phyloP scores from a whole-genome alignment of 2,329 filamentous ascomycete species.

The Hypoxylon sp. region DNA sequence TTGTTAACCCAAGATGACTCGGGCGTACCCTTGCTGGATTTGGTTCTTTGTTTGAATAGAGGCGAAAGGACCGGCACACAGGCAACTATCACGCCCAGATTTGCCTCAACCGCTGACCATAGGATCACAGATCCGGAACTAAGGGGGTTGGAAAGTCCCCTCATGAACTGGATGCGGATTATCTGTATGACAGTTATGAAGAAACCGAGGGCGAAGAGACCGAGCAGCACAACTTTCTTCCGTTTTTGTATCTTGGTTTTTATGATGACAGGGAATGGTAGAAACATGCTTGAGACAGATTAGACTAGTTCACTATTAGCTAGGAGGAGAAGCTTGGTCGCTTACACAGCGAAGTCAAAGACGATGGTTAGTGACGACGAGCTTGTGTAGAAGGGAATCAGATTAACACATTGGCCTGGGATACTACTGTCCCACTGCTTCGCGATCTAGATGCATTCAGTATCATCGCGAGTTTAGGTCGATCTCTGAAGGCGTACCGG shows the following conservation, averaged over 20 bases:
- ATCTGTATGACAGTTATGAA: constrained; percentile 37
- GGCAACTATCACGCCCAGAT: constrained; percentile 31
- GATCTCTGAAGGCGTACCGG: constrained; percentile 19
- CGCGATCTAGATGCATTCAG: constrained; percentile 23
- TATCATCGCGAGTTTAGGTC: neutral
- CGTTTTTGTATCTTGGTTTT: constrained; percentile 21
- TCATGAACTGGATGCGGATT: constrained; percentile 31
- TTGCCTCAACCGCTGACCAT: constrained; percentile 28
- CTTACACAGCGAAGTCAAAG: constrained; percentile 37
- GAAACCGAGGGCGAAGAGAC: constrained; percentile 36
- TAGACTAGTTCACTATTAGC: neutral
- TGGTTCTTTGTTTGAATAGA: constrained; percentile 12
- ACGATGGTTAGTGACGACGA: constrained; percentile 27
- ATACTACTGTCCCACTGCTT: constrained; percentile 27
- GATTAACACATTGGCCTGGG: constrained; percentile 21
- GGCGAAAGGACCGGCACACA: constrained; percentile 29
- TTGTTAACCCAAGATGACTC: constrained; percentile 8
- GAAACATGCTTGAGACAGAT: constrained; percentile 30
- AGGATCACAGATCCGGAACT: constrained; percentile 20
- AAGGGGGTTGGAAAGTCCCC: constrained; percentile 12
- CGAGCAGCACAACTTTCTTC: constrained; percentile 30
- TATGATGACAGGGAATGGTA: constrained; percentile 32
- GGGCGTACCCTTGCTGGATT: neutral
- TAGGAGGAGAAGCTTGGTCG: neutral
- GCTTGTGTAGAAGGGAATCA: constrained; percentile 12